These are phyloP conservation scores for Penicillium oxalicum DNA, from an alignment of 2,329 filamentous ascomycete species.

Conservation along the genomic window DNA sequence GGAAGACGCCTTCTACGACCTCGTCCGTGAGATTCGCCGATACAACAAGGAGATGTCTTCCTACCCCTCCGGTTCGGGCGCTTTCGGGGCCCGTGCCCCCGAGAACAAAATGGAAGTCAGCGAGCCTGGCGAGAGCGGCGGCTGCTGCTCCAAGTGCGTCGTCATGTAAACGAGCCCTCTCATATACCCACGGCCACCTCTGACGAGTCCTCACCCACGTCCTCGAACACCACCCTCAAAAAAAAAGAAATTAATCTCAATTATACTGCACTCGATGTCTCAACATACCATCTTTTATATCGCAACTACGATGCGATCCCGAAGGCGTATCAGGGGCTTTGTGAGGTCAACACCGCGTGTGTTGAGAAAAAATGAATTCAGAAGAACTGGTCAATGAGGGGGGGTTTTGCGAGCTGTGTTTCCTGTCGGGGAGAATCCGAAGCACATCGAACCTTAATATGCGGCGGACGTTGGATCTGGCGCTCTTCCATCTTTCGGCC, in stretches of 20 bases:
- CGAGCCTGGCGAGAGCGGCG: conserved; percentile 44
- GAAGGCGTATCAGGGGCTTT: conserved; percentile 4
- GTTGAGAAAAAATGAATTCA: conserved; percentile 3
- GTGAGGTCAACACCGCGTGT: conserved; percentile 1
- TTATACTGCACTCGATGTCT: background rate
- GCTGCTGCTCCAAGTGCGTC: conserved; percentile 81
- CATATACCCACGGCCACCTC: conserved; percentile 2
- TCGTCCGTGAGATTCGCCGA: conserved; percentile 93
- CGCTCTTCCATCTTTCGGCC: no score
- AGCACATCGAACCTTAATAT: conserved; percentile 15
- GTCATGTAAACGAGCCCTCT: conserved; percentile 56
- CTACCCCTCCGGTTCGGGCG: conserved; percentile 64
- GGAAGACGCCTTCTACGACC: conserved; percentile 97
- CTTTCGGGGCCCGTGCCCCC: conserved; percentile 57
- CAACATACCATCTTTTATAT: conserved; percentile 3
- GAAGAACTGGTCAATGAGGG: conserved; percentile 8
- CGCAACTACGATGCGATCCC: conserved; percentile 16
- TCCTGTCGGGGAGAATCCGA: background rate
- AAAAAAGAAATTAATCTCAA: background rate
- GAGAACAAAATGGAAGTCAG: conserved; percentile 70
- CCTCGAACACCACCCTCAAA: background rate
- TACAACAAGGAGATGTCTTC: conserved; percentile 98
- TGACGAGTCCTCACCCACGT: background rate
- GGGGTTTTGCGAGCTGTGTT: background rate
- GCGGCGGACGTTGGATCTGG: conserved; percentile 20